A percentile compares a stretch with the other conserved stretches of the same genome.
Evolutionary conservation across 73 alveolate genomes (phyloP).

Genomic region (Paramecium sexaurelia): DNA sequence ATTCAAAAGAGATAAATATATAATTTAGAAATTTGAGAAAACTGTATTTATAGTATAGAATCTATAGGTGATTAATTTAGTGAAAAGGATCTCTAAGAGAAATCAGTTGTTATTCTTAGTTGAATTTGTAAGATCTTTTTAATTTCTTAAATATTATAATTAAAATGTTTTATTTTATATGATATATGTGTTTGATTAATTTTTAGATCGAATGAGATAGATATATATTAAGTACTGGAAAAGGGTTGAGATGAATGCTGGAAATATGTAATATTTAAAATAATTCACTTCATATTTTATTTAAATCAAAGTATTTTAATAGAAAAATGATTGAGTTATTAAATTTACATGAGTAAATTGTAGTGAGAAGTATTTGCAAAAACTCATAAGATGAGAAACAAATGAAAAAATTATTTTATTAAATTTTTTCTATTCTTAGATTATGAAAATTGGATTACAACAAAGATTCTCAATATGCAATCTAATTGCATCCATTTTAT

Average conservation of each 20-base stretch:
- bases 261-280: neutral
- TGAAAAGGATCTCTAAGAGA: too few relatives aligned
- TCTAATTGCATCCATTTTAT: neutral
- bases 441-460: slow-evolving; percentile 1
- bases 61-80: too few relatives aligned
- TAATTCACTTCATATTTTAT: neutral
- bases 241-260: too few relatives aligned
- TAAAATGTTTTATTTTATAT: too few relatives aligned
- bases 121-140: too few relatives aligned
- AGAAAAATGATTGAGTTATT: neutral
- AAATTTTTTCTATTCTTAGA: neutral
- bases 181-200: neutral
- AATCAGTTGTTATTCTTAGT: too few relatives aligned
- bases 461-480: neutral
- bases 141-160: too few relatives aligned
- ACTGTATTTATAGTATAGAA: too few relatives aligned
- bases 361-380: neutral
- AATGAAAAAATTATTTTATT: neutral
- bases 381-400: neutral
- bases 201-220: neutral
- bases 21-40: too few relatives aligned
- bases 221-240: neutral
- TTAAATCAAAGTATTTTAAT: neutral
- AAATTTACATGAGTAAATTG: neutral
- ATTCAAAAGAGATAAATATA: too few relatives aligned